These are phyloP conservation scores for Hypoxylon rubiginosum DNA, from an alignment of 2,329 filamentous ascomycete species.

Conservation along the genomic window DNA sequence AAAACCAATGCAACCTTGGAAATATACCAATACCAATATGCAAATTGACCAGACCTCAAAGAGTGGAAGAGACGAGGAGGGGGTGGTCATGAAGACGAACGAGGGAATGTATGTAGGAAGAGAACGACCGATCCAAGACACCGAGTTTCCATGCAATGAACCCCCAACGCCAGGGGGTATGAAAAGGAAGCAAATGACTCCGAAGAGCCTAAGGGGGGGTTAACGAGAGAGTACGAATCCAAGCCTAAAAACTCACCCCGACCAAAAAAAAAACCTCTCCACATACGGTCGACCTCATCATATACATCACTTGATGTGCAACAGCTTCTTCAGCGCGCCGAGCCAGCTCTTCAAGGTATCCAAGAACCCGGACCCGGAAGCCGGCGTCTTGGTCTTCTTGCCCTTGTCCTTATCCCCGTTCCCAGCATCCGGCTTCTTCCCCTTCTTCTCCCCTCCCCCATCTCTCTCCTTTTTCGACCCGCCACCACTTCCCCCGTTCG, in stretches of 20 bases:
- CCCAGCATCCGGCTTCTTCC: constrained; percentile 41
- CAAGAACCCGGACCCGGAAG: constrained; percentile 10
- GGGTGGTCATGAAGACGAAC: constrained; percentile 2
- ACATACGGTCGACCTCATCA: background rate
- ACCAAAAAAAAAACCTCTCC: background rate
- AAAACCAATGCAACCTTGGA: background rate
- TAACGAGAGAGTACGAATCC: constrained; percentile 12
- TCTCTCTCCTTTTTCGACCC: constrained; percentile 23
- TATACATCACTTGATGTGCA: constrained; percentile 25
- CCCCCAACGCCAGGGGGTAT: constrained; percentile 13
- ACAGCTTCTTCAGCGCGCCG: constrained; percentile 22
- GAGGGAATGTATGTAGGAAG: background rate
- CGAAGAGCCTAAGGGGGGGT: background rate
- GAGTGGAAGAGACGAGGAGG: background rate
- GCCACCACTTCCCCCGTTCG: constrained; percentile 9
- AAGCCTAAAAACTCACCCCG: too few relatives aligned
- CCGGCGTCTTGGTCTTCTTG: constrained; percentile 27
- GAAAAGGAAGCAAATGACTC: background rate
- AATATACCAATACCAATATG: background rate
- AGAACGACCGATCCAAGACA: constrained; percentile 36
- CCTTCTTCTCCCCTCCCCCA: constrained; percentile 43
- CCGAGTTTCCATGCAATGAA: constrained; percentile 25
- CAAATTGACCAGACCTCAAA: background rate
- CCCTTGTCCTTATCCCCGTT: constrained; percentile 6
- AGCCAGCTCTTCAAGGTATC: constrained; percentile 26